Evolutionary conservation across 768 basidiomycete genomes (phyloP).

Genomic region (Phanerochaete carnosa): DNA sequence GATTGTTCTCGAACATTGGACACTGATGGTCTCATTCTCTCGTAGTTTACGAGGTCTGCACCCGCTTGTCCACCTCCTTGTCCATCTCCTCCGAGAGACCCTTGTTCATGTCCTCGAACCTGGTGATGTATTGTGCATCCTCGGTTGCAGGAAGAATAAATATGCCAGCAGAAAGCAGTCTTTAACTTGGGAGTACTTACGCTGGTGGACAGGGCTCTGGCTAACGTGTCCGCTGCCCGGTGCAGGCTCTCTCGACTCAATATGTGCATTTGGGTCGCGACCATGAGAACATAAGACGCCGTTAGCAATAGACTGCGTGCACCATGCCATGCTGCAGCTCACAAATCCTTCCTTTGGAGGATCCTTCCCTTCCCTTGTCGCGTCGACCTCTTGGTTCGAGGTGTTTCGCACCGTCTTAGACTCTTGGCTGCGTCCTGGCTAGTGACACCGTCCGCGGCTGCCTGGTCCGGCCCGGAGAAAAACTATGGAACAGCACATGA

Average conservation of each 20-base stretch:
- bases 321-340: not conserved
- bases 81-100: not conserved
- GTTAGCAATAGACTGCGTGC: not conserved
- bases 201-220: not conserved
- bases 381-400: not conserved
- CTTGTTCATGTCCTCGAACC: not conserved
- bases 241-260: not conserved
- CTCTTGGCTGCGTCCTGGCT: not conserved
- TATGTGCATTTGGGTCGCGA: not conserved
- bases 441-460: not conserved
- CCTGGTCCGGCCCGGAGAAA: not conserved
- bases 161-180: not conserved
- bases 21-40: not conserved
- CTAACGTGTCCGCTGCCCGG: not conserved
- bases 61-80: not conserved
- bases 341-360: not conserved
- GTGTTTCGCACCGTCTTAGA: not conserved
- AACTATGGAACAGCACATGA: not conserved
- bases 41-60: not conserved
- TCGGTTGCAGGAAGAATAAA: not conserved
- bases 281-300: not conserved
- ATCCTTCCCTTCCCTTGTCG: not conserved
- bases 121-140: not conserved
- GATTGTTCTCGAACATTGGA: too few species aligned
- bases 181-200: not conserved